A percentile compares a stretch with the other conserved stretches of the same genome.
phyloP scores from a whole-genome alignment of 495 filamentous ascomycete species.

The Aspergillus nidulans region DNA sequence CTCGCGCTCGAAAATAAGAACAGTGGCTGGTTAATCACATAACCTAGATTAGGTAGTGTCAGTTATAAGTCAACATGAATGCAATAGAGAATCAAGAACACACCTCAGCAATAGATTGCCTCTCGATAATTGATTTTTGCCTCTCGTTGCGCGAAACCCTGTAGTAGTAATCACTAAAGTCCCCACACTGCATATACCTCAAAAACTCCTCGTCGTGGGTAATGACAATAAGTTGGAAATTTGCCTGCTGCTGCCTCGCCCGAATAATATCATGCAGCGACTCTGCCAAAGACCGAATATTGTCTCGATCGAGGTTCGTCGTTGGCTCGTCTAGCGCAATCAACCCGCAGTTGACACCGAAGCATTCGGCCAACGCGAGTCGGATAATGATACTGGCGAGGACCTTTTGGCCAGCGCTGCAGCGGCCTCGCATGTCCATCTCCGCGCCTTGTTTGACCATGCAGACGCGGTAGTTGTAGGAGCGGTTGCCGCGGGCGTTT shows the following conservation, averaged over 20 bases:
- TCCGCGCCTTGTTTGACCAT: constrained; percentile 97
- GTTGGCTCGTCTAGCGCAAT: constrained; percentile 98
- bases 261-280: constrained; percentile 86
- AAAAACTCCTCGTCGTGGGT: constrained; percentile 99
- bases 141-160: constrained; percentile 75
- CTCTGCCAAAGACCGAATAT: constrained; percentile 82
- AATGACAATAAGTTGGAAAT: constrained; percentile 98
- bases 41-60: neutral
- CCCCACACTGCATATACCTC: constrained; percentile 85
- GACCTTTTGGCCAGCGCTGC: constrained; percentile 94
- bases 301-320: constrained; percentile 93
- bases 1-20: too few relatives aligned
- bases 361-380: constrained; percentile 91
- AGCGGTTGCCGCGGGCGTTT: constrained; percentile 66
- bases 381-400: constrained; percentile 97
- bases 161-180: constrained; percentile 90
- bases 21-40: neutral
- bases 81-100: constrained; percentile 5
- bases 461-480: constrained; percentile 95
- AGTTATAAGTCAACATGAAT: neutral
- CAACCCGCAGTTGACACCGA: constrained; percentile 91
- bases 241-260: constrained; percentile 74
- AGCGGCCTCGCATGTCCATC: constrained; percentile 99
- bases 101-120: constrained; percentile 62
- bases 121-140: constrained; percentile 82